Percentiles rank a stretch among this genome's conserved stretches.
Conservation (phyloP, 345 rosid species). For the Syzygium aqueum region DNA sequence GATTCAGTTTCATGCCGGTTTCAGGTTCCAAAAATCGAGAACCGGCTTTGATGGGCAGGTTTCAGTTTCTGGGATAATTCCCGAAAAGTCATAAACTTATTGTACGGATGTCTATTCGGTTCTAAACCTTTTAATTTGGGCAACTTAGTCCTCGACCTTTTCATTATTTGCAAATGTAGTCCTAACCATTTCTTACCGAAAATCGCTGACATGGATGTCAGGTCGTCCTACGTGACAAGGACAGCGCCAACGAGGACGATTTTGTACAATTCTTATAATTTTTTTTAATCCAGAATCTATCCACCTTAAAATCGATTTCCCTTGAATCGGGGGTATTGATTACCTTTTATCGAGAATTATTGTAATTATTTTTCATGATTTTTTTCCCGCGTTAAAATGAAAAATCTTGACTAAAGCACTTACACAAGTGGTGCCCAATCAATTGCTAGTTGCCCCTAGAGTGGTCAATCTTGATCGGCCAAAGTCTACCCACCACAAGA, state of each 20-base stretch:
- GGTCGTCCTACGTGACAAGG: too few species aligned
- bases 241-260: accelerated
- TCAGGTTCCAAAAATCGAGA: not conserved
- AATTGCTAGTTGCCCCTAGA: not conserved
- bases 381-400: not conserved
- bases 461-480: not conserved
- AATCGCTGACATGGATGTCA: not conserved
- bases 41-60: not conserved
- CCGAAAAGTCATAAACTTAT: not conserved
- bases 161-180: not conserved
- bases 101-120: not conserved
- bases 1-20: not conserved
- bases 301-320: not conserved
- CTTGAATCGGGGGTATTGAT: not conserved
- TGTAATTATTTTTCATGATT: not conserved
- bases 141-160: not conserved
- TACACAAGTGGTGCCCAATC: not conserved
- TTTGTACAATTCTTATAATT: not conserved
- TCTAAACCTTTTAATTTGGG: not conserved
- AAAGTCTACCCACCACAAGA: not conserved
- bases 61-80: not conserved
- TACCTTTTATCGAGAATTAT: not conserved
- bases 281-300: not conserved
- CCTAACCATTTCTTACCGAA: not conserved
- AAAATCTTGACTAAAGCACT: not conserved